Conservation (phyloP, 352 stramenopile species). For the Elongisporangium prolatum region DNA sequence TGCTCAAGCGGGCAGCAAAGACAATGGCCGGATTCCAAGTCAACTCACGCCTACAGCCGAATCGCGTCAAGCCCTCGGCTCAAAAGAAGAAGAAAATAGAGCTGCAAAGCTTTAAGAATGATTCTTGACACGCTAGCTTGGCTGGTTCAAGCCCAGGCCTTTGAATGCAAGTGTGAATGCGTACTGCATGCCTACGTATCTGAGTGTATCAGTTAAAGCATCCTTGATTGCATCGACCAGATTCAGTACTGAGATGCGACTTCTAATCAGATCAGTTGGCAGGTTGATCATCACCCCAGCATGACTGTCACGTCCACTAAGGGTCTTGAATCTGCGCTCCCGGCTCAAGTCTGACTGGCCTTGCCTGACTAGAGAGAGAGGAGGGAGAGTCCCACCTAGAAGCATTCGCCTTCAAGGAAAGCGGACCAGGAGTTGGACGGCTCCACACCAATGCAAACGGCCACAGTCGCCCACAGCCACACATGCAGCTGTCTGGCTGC, state of each 20-base stretch:
- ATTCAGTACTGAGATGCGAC: slow-evolving; percentile 8
- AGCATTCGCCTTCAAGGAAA: not conserved
- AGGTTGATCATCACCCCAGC: too few relatives aligned
- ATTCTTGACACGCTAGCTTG: too few relatives aligned
- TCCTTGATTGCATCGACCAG: not conserved
- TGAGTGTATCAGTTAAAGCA: not conserved
- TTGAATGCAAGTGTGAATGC: not conserved
- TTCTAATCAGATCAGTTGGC: not conserved
- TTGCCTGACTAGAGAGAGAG: too few relatives aligned
- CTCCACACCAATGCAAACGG: not conserved
- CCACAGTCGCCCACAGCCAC: not conserved
- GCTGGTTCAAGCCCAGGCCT: too few relatives aligned
- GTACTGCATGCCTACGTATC: not conserved
- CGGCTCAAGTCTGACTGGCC: not conserved
- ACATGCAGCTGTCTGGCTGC: slow-evolving; percentile 5
- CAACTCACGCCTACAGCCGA: slow-evolving; percentile 35
- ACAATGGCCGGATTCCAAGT: slow-evolving; percentile 42
- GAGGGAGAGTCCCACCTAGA: not conserved
- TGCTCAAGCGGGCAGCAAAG: slow-evolving; percentile 55
- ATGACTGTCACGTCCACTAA: not conserved
- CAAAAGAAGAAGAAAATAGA: slow-evolving; percentile 40
- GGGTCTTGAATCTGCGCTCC: too few relatives aligned
- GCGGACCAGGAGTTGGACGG: not conserved
- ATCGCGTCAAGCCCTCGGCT: slow-evolving; percentile 17
- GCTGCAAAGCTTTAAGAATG: not conserved